These are phyloP conservation scores for Nectriaceae sp. DNA, from an alignment of 2,329 filamentous ascomycete genomes.

Conservation along the genomic window DNA sequence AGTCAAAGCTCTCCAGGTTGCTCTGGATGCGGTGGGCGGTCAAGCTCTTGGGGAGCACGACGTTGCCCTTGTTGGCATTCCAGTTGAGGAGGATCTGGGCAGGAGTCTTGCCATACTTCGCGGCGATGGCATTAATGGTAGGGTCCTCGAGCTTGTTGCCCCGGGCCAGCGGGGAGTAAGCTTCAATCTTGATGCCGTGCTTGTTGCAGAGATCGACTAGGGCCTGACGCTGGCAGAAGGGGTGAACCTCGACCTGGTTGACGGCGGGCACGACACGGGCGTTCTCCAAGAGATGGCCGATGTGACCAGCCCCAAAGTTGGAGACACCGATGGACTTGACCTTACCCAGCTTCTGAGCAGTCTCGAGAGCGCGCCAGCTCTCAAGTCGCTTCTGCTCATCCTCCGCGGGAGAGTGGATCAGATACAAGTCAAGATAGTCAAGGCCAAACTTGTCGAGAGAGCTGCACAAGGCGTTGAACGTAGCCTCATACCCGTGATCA, in stretches of 20 bases:
- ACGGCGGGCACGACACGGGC: constrained; percentile 63
- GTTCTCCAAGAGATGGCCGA: constrained; percentile 57
- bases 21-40: constrained; percentile 63
- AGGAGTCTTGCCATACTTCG: constrained; percentile 70
- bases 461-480: constrained; percentile 63
- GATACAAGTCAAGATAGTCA: constrained; percentile 74
- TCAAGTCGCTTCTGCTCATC: constrained; percentile 67
- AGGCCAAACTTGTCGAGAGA: constrained; percentile 65
- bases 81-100: constrained; percentile 78
- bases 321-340: constrained; percentile 73
- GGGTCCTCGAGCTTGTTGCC: constrained; percentile 53
- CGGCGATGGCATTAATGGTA: constrained; percentile 61
- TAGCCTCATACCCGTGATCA: constrained; percentile 45
- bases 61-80: constrained; percentile 74
- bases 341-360: constrained; percentile 65
- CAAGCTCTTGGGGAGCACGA: constrained; percentile 75
- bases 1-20: constrained; percentile 65
- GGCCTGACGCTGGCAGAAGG: constrained; percentile 66
- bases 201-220: constrained; percentile 58
- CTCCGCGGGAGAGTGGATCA: constrained; percentile 66
- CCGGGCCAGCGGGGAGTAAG: constrained; percentile 51
- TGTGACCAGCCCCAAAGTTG: constrained; percentile 71
- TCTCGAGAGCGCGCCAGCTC: constrained; percentile 73
- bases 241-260: constrained; percentile 82
- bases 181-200: constrained; percentile 57